phyloP scores from a whole-genome alignment of 2,329 filamentous ascomycete species.

The Cladosporium sp. region DNA sequence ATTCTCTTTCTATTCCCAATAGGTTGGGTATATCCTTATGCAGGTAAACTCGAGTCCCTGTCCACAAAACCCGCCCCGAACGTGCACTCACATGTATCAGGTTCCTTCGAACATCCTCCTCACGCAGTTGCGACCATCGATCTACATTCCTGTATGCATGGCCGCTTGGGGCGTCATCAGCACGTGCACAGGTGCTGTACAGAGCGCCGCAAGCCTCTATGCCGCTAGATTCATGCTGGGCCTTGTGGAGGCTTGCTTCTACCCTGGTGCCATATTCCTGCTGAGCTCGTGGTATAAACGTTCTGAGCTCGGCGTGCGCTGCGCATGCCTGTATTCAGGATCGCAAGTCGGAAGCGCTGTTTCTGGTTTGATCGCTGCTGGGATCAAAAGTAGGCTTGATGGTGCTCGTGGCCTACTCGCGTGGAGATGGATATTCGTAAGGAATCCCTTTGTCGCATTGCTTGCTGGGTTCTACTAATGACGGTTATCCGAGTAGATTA shows the following conservation, averaged over 20 bases:
- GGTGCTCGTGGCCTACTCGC: neutral
- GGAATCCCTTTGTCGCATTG: no score
- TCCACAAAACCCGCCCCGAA: no score
- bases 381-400: neutral
- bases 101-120: slow-evolving; percentile 43
- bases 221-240: slow-evolving; percentile 21
- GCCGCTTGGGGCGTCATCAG: slow-evolving; percentile 30
- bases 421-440: slow-evolving; percentile 3
- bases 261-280: slow-evolving; percentile 13
- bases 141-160: slow-evolving; percentile 36
- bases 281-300: slow-evolving; percentile 39
- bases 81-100: no score
- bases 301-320: slow-evolving; percentile 13
- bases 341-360: neutral
- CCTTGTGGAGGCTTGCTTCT: slow-evolving; percentile 12
- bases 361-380: neutral
- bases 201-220: slow-evolving; percentile 22
- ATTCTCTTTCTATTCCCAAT: no score
- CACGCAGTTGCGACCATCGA: slow-evolving; percentile 38
- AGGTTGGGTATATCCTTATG: no score
- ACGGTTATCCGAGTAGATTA: no score
- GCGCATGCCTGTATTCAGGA: neutral
- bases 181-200: slow-evolving; percentile 20
- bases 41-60: no score
- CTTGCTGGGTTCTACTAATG: neutral